These are phyloP conservation scores for Citeromyces nyonsensis DNA, from an alignment of 805 yeast species.

Conservation along the genomic window DNA sequence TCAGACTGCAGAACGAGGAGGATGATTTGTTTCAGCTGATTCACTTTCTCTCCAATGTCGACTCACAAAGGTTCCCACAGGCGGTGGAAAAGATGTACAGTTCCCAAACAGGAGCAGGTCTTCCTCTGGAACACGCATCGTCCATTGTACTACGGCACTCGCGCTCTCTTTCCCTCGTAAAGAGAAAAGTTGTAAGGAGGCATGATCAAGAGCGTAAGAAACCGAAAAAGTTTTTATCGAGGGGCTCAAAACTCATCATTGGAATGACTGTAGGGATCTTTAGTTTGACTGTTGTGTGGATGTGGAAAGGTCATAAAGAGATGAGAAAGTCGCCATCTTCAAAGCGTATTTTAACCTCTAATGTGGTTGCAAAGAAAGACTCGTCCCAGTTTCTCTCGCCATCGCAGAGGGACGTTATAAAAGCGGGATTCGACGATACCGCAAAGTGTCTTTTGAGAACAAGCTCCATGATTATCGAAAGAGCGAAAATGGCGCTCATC, in stretches of 20 bases:
- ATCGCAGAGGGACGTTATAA: constrained; percentile 1
- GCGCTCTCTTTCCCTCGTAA: neutral
- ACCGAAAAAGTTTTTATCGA: constrained; percentile 1
- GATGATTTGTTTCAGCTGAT: constrained; percentile 16
- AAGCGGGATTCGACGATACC: constrained; percentile 5
- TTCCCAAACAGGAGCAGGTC: neutral
- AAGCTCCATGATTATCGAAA: constrained; percentile 6
- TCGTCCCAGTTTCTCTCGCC: neutral
- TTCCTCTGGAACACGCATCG: neutral
- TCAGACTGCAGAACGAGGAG: constrained; percentile 10
- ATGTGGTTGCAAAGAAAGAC: neutral
- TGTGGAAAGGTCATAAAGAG: constrained; percentile 7
- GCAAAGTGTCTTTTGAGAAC: constrained; percentile 5
- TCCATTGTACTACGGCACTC: constrained; percentile 1
- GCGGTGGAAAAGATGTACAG: neutral
- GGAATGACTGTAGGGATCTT: constrained; percentile 14
- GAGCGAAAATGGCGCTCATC: constrained; percentile 8
- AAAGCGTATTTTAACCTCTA: neutral
- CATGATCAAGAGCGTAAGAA: neutral
- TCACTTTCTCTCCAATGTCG: constrained; percentile 13
- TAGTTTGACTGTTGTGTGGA: constrained; percentile 12
- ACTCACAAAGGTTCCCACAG: neutral
- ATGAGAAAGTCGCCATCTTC: neutral
- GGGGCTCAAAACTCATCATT: constrained; percentile 7
- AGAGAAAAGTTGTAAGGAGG: neutral